Percentiles rank a stretch among this genome's conserved stretches.
Evolutionary conservation across 805 yeast species (phyloP).

Genomic region (Saccharomycopsis sp.): DNA sequence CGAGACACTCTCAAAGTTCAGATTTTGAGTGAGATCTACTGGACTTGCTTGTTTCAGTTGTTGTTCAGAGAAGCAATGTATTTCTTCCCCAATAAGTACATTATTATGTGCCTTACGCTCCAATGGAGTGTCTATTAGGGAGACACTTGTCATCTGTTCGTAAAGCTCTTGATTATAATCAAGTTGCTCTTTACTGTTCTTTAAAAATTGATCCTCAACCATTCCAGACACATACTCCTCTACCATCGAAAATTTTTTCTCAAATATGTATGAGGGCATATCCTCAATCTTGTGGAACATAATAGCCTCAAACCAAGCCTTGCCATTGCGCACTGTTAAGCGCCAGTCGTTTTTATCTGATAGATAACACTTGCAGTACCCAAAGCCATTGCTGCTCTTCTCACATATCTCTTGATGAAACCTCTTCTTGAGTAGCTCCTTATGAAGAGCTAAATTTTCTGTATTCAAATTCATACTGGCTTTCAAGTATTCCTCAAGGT

Average conservation of each 20-base stretch:
- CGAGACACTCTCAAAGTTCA: neutral
- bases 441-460: neutral
- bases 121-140: neutral
- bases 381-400: neutral
- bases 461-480: neutral
- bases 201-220: neutral
- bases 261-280: neutral
- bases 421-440: neutral
- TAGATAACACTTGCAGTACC: neutral
- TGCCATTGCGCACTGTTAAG: neutral
- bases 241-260: neutral
- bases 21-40: neutral
- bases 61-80: neutral
- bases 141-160: neutral
- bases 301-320: conserved; percentile 1
- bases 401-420: neutral
- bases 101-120: neutral
- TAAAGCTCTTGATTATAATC: neutral
- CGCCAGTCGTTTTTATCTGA: conserved; percentile 1
- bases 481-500: neutral
- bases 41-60: neutral
- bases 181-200: neutral
- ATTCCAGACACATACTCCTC: neutral
- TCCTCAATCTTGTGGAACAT: neutral
- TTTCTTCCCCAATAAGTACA: neutral